These are phyloP conservation scores for Orbilia brochopaga DNA, from an alignment of 2,329 filamentous ascomycete species.

Conservation along the genomic window DNA sequence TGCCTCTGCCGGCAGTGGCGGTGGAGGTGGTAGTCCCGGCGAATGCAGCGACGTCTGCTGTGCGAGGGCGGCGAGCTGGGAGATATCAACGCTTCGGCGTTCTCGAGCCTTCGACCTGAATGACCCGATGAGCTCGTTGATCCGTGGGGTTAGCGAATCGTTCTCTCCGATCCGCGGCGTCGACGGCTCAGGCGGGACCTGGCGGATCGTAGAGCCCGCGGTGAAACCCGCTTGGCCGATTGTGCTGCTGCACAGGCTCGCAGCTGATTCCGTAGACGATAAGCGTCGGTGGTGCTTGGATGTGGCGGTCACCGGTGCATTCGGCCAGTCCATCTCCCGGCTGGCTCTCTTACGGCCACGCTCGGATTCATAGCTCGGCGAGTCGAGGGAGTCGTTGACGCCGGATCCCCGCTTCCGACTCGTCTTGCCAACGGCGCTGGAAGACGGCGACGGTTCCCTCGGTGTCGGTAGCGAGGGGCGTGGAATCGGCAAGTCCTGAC, in stretches of 20 bases:
- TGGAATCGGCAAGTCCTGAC: conserved; percentile 23
- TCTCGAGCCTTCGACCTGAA: conserved; percentile 40
- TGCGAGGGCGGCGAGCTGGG: conserved; percentile 40
- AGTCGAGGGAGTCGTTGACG: conserved; percentile 22
- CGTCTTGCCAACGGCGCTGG: conserved; percentile 26
- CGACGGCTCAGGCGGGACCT: conserved; percentile 25
- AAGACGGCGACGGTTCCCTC: conserved; percentile 24
- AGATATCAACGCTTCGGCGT: conserved; percentile 45
- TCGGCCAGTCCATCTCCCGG: conserved; percentile 41
- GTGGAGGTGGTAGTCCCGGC: conserved; percentile 14
- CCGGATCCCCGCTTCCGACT: conserved; percentile 46
- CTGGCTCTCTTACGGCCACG: conserved; percentile 46
- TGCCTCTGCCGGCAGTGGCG: conserved; percentile 1
- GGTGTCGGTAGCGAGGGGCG: conserved; percentile 27
- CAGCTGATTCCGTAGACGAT: conserved; percentile 25
- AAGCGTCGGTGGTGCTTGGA: conserved; percentile 30
- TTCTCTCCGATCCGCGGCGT: conserved; percentile 10
- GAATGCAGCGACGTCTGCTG: conserved; percentile 39
- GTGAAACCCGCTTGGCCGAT: conserved; percentile 18
- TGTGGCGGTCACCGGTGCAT: conserved; percentile 18
- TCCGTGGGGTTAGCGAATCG: conserved; percentile 25
- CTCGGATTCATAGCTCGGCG: conserved; percentile 25
- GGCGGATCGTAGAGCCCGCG: conserved; percentile 32
- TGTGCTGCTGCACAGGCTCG: conserved; percentile 22
- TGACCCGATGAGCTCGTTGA: conserved; percentile 43